Evolutionary conservation across 2,329 filamentous ascomycete genomes (phyloP), one percentile per base, ranked within the genome.

Genomic region (Trichoderma arundinaceum): DNA sequence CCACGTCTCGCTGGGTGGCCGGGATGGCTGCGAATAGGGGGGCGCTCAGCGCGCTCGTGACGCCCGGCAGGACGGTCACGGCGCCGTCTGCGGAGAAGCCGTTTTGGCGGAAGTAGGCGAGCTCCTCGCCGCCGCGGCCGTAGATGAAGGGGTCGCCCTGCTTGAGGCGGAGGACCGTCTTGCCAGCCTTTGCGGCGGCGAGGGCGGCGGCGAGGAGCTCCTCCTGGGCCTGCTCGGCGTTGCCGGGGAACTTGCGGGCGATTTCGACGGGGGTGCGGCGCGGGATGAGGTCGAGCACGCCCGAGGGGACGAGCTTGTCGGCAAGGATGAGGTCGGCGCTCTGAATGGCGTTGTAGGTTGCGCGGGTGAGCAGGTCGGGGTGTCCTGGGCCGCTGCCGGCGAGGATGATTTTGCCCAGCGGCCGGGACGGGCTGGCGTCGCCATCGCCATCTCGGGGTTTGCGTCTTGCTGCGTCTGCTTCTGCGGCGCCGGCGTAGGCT

Each of bases 131-230:
- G 64, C 95, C 95, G 44, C 95, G 89, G 44, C 95, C 95, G 77
- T 98, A 99, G 44, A 99, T 87, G 78, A 96, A 99, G 0, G 95
- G 95, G 73, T 99, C 95, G 52, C 95, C 95, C 76, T 99, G 95
- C 80, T 99, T 99, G 51, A 99, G 83, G 3, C 95, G 86, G 39
- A 99, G 83, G 0, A 99, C 95, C 1, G 87, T 91, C 75, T 91
- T 88, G 12, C 95, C 95, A 19, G 78, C 77, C 5, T 73, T 75
- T 15, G 83, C 82, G 2, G 88, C 92, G 2, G 86, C 86, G 2
- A 97, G 82, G 0, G 92, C 95, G 71, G 92, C 84, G 61, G 88
- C 84, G 2, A 96, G 85, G 4, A 99, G 87, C 77, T 99, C 95
- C 73, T 94, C 88, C 76, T 99, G 95, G 0, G 95, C 95, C 51